Evolutionary conservation across 169 alveolate genomes (phyloP), one percentile per base, ranked within the genome.

Genomic region (Plasmodium vinckei): DNA sequence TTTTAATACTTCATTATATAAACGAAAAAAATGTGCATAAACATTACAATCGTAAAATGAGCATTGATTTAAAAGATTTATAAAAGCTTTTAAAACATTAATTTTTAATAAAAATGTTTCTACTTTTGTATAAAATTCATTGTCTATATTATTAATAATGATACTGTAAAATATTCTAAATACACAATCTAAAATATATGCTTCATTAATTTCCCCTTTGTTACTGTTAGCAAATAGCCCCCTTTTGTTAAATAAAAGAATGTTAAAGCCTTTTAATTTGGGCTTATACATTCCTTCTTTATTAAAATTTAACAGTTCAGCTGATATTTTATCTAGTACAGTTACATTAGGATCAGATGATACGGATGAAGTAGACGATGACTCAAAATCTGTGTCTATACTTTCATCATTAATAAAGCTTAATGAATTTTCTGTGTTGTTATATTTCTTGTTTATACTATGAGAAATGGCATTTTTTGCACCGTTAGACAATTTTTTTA

Each of bases 11-110:
- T 84, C 87, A 63, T 86, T 84, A n/a, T 84, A 84, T 60, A 84
- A 47, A 56, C 73, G 91, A 44, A 84, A 69, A 72, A 84, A 84
- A 67, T 67, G 87, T 12, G 91, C 87, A 84, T 69, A 84, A 5
- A 84, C 91, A 63, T 72, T 69, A 69, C 91, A 68, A 63, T 84
- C 91, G 51, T 84, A 84, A 84, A 84, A 84, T 21, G 70, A 69
- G 51, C 91, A 84, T 15, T 84, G 75, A 27, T 64, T 47, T 84
- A 84, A 46, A 25, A 84, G 15, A 19, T 69, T 69, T 46, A 84
- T 39, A 51, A 84, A 15, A 4, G 68, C 27, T 63, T 84, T 84
- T 19, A 84, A 12, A n/a, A 84, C 91, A 69, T 46, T 23, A 1
- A 6, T 46, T 27, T 44, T 84, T 56, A 84, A 42, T 19, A 84